Base-by-base conservation (phyloP, 2,329 filamentous ascomycete species). In the Scorias spongiosa region DNA sequence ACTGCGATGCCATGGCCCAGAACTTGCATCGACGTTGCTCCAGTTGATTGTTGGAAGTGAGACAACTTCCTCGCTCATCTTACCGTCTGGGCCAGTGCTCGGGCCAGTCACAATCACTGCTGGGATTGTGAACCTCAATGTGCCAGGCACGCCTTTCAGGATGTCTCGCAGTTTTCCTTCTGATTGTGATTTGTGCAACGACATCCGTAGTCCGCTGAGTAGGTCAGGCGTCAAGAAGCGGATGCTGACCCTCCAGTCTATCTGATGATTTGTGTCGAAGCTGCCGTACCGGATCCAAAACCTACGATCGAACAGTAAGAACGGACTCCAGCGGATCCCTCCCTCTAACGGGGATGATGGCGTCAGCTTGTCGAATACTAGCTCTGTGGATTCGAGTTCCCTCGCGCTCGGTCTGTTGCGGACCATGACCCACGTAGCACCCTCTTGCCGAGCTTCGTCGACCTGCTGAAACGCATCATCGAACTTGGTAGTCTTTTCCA, bases 241-340 rank as follows among this genome's bases (percentile, higher is more conserved):
- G 15, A 74, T 49, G 1, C 59, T 47, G 5, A 73, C 45, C 1
- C 49, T 46, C 18, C 52, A 47, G 12, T 36, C 32, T 36, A 4
- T 12, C 15, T 36, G 12, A 9, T 5, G 11, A 15, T 5, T 36
- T 53, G 4, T 51, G 9, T 18, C 41, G 17, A 29, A 44, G 14
- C 69, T 62, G 26, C 56, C 52, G 10, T 76, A 44, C 2, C 63
- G 65, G 41, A 78, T 62, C 75, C 75, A 78, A 56, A 64, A 76
- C 15, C 75, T 64, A 40, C 67, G 64, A 51, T 77, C 74, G 63
- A 72, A 77, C 12, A 78, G 62, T 5, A 60, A 58, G 57, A 62
- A 71, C 10, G 39, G 42, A 14, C 45, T 51, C 46, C 42, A 49
- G 38, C 39, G 40, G 29, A 41, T 47, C 37, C 17, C 28, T 2